Evolutionary conservation across 2,329 filamentous ascomycete genomes (phyloP).

Genomic region (Penicillium crustosum): DNA sequence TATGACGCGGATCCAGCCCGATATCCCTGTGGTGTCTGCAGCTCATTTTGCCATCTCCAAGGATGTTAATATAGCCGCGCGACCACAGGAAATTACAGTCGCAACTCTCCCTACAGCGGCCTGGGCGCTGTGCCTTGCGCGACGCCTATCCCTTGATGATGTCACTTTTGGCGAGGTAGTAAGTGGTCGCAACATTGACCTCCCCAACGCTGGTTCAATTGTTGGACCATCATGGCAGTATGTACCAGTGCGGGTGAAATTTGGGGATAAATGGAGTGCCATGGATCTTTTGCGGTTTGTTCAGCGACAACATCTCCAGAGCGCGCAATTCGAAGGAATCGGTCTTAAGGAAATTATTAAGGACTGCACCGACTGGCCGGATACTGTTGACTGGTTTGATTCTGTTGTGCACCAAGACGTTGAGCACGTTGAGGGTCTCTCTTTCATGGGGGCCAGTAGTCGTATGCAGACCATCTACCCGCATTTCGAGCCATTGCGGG

Average conservation of each 20-base stretch:
- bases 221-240: slow-evolving; percentile 55
- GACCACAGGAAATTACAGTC: slow-evolving; percentile 54
- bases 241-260: slow-evolving; percentile 21
- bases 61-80: slow-evolving; percentile 41
- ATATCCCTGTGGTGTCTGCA: neutral
- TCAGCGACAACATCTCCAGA: slow-evolving; percentile 53
- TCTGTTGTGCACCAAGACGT: slow-evolving; percentile 59
- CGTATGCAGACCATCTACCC: slow-evolving; percentile 58
- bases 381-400: slow-evolving; percentile 44
- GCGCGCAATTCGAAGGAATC: slow-evolving; percentile 51
- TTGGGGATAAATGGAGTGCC: slow-evolving; percentile 48
- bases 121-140: slow-evolving; percentile 59
- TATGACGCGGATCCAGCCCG: slow-evolving; percentile 35
- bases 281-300: slow-evolving; percentile 49
- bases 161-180: slow-evolving; percentile 63
- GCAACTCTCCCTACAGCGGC: slow-evolving; percentile 60
- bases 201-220: slow-evolving; percentile 52
- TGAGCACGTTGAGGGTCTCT: slow-evolving; percentile 55
- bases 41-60: slow-evolving; percentile 12
- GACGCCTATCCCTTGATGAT: slow-evolving; percentile 48
- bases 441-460: slow-evolving; percentile 26
- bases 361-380: slow-evolving; percentile 46
- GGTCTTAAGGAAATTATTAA: slow-evolving; percentile 50
- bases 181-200: slow-evolving; percentile 55
- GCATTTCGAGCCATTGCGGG: slow-evolving; percentile 47